These are phyloP conservation scores for Heliamphora exappendiculata DNA, from an alignment of 148 eudicot genomes.

Conservation along the genomic window DNA sequence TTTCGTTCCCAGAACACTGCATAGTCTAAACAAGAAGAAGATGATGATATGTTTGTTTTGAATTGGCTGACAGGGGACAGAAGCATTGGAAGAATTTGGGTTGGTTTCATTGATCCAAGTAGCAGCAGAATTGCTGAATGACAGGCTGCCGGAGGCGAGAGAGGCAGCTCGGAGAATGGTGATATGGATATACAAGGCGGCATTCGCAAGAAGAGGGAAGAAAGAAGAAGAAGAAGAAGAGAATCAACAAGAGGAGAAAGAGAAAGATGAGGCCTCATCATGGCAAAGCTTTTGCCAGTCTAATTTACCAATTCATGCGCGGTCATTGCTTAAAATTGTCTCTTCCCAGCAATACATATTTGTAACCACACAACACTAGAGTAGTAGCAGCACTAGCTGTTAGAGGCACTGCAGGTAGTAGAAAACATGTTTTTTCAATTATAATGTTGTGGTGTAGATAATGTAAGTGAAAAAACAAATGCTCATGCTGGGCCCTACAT, in stretches of 20 bases:
- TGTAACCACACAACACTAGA: too few species aligned
- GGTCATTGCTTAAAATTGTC: conserved; percentile 52
- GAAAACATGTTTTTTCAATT: too few species aligned
- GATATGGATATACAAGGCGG: conserved; percentile 36
- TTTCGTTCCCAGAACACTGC: too few species aligned
- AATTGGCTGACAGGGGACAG: conserved; percentile 30
- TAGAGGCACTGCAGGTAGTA: too few species aligned
- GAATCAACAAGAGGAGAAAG: too few species aligned
- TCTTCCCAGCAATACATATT: conserved; percentile 15
- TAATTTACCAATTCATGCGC: conserved; percentile 66
- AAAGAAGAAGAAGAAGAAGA: conserved; percentile 56
- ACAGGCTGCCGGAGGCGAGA: conserved; percentile 94
- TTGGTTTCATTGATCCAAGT: conserved; percentile 46
- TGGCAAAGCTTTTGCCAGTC: conserved; percentile 93
- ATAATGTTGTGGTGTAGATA: too few species aligned
- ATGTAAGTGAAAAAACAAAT: too few species aligned
- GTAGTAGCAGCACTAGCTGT: too few species aligned
- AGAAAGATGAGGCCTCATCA: too few species aligned
- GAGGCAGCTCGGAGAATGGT: conserved; percentile 81
- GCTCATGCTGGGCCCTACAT: too few species aligned
- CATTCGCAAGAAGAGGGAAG: conserved; percentile 32
- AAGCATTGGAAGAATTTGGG: conserved; percentile 67
- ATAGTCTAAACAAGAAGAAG: too few species aligned
- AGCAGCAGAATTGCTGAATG: conserved; percentile 64
- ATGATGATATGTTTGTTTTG: not conserved